Base-by-base conservation (phyloP, 202 grass and related monocot species). In the Dendrocalamus latiflorus region DNA sequence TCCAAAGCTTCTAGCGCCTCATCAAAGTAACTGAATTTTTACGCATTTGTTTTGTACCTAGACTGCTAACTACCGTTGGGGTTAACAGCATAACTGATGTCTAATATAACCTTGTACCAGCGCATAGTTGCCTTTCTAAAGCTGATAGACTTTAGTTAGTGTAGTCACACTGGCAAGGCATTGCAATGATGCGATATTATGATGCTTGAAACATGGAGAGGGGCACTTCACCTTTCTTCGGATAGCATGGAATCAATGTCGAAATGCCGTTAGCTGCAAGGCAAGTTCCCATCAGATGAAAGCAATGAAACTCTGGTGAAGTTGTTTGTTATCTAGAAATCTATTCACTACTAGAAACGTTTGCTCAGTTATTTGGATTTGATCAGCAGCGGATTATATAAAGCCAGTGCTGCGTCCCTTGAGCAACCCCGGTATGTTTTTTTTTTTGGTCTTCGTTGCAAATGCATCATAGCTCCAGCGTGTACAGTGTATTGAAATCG, bases 141-240 rank as follows among this genome's bases (percentile, higher is more conserved):
- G 48, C 50, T 33, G 11, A 41, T 49, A 16, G 2, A 49, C 55
- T 61, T 34, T 10, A 12, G 57, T 82, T 51, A 73, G 26, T 49
- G 42, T 26, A 59, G 42, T 38, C 26, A 57, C 50, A 42, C 68
- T 14, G 13, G n/a, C 9, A 5, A 73, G 12, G 43, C 56, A 63
- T 24, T 50, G 12, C 79, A 71, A 87, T 64, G 54, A 77, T 82
- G 55, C 50, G 24, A 42, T 63, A 43, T 51, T 43, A 53, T 63
- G 53, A 14, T 61, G 62, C 42, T 67, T 69, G 51, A 70, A 33
- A 25, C 28, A 55, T 28, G 28, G 28, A 2, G 28, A 28, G 28
- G 28, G 28, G 28, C 28, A 28, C 28, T 28, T 41, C 50, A 25
- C 21, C 56, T 11, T 44, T 75, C n/a, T 75, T 74, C 54, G 34